Conservation (phyloP, 345 rosid genomes). For the Populus euphratica region DNA sequence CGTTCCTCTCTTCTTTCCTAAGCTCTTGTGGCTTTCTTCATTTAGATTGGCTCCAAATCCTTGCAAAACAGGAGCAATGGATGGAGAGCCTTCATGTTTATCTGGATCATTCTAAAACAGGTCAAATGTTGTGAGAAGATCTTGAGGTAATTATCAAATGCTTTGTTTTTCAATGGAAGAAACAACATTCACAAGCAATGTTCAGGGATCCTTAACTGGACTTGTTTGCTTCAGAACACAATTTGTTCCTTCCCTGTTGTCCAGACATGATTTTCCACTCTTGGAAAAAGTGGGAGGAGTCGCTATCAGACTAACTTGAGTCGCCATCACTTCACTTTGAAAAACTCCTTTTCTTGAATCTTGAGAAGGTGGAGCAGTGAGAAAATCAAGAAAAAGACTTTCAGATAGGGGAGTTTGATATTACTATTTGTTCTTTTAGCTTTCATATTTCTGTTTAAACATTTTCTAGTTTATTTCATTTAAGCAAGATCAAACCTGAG, state of each 20-base stretch:
- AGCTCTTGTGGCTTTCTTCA: conserved; percentile 9
- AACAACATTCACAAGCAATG: conserved; percentile 10
- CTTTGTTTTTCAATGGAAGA: conserved; percentile 3
- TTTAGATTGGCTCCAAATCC: conserved; percentile 10
- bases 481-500: conserved; percentile 53
- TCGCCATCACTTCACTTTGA: conserved; percentile 23
- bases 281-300: conserved; percentile 3
- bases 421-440: not conserved
- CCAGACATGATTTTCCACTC: conserved; percentile 20
- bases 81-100: conserved; percentile 28
- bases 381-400: conserved; percentile 27
- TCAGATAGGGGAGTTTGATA: not conserved
- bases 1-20: conserved; percentile 12
- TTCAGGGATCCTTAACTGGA: conserved; percentile 48
- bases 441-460: conserved; percentile 13
- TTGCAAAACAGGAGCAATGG: conserved; percentile 8
- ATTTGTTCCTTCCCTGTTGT: conserved; percentile 16
- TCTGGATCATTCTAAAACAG: conserved; percentile 45
- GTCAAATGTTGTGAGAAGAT: conserved; percentile 31
- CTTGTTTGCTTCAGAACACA: conserved; percentile 20
- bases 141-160: not conserved
- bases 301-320: conserved; percentile 8
- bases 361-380: conserved; percentile 37
- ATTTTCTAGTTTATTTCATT: conserved; percentile 3
- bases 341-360: conserved; percentile 22